Conservation (phyloP, 1,284 basidiomycete genomes). For the Boletus hoseneyae region DNA sequence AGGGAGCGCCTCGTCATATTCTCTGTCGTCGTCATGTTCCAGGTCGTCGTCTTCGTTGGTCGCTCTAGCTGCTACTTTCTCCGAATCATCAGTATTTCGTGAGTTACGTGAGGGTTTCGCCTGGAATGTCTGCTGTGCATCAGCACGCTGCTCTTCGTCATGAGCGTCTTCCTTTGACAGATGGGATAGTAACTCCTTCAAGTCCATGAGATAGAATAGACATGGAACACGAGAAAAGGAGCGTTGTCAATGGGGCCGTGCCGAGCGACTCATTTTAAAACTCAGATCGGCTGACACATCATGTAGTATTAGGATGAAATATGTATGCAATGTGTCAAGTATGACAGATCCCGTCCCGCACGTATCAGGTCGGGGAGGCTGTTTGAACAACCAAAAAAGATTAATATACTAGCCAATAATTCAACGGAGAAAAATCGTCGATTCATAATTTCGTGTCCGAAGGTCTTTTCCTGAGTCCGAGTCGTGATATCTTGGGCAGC, state of each 20-base stretch:
- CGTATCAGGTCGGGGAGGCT: too few species aligned
- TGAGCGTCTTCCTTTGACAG: constrained; percentile 10
- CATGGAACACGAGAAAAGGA: constrained; percentile 15
- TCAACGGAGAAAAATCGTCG: too few species aligned
- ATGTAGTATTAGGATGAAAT: too few species aligned
- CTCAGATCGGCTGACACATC: too few species aligned
- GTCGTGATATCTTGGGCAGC: background rate
- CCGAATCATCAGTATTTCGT: background rate
- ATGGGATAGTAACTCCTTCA: constrained; percentile 6
- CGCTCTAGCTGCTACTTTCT: constrained; percentile 1
- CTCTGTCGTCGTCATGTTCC: constrained; percentile 12
- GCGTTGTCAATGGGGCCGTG: too few species aligned
- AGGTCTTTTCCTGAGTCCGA: too few species aligned
- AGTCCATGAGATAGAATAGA: constrained; percentile 16
- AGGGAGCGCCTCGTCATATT: background rate
- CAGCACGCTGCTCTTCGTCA: constrained; percentile 17
- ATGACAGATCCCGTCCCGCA: too few species aligned
- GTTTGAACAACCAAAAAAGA: too few species aligned
- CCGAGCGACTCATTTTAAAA: too few species aligned
- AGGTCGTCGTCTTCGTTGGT: background rate
- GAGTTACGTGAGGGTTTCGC: background rate
- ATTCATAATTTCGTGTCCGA: too few species aligned
- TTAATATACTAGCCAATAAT: too few species aligned
- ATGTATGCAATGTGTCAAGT: too few species aligned
- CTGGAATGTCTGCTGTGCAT: background rate